Percentiles rank a stretch among this genome's conserved stretches.
These are phyloP conservation scores for Adansonia grandidieri DNA, from an alignment of 441 rosid species.

Conservation along the genomic window DNA sequence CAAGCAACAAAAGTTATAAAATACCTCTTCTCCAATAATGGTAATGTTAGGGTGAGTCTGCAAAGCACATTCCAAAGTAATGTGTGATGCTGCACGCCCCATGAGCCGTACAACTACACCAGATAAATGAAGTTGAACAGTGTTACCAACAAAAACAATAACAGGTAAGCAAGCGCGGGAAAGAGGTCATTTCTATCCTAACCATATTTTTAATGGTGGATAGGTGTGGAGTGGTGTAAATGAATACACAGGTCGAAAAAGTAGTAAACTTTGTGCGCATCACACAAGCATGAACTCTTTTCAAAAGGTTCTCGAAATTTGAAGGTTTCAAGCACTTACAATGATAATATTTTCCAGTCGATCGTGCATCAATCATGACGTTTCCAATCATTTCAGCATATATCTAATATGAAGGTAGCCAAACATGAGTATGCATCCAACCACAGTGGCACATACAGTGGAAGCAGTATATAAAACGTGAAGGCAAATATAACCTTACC, in stretches of 20 bases:
- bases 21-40: slow-evolving; percentile 97
- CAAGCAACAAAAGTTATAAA: background rate
- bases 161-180: background rate
- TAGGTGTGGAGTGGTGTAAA: no score
- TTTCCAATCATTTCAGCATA: slow-evolving; percentile 99
- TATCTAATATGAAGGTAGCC: slow-evolving; percentile 57
- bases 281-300: background rate
- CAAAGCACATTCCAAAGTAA: slow-evolving; percentile 96
- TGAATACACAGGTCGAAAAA: background rate
- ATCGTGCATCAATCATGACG: slow-evolving; percentile 98
- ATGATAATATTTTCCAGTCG: slow-evolving; percentile 98
- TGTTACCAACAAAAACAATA: slow-evolving; percentile 15
- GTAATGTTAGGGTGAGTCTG: slow-evolving; percentile 98
- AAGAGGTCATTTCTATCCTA: background rate
- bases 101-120: slow-evolving; percentile 90
- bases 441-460: background rate
- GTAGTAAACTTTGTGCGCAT: background rate
- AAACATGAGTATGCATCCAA: background rate
- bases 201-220: no score
- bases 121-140: slow-evolving; percentile 16
- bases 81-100: slow-evolving; percentile 99
- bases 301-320: slow-evolving; percentile 16
- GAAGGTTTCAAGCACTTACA: slow-evolving; percentile 57
- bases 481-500: slow-evolving; percentile 44
- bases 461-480: no score